phyloP scores from a whole-genome alignment of 2,329 filamentous ascomycete species.

The Aspergillus sergii region DNA sequence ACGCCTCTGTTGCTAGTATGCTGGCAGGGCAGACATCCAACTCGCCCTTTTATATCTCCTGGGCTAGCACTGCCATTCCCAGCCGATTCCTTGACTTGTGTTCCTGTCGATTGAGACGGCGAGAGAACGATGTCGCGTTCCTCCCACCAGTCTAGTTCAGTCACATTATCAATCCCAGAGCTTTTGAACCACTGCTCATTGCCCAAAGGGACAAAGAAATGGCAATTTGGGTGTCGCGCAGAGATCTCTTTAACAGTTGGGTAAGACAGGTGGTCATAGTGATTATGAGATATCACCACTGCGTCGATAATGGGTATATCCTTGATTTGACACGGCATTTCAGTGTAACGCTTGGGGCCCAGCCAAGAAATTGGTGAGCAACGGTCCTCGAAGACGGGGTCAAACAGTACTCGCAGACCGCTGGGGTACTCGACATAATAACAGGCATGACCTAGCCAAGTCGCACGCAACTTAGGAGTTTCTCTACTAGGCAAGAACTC shows the following conservation, averaged over 20 bases:
- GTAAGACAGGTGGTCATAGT: slow-evolving; percentile 90
- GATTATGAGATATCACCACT: slow-evolving; percentile 80
- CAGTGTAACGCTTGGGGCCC: slow-evolving; percentile 77
- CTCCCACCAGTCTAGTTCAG: slow-evolving; percentile 96
- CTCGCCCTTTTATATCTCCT: slow-evolving; percentile 65
- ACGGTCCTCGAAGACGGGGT: slow-evolving; percentile 87
- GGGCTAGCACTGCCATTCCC: slow-evolving; percentile 24
- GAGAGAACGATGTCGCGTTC: slow-evolving; percentile 72
- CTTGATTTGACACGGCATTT: slow-evolving; percentile 71
- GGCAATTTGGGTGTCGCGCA: slow-evolving; percentile 71
- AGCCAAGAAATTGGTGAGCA: slow-evolving; percentile 75
- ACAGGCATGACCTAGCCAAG: slow-evolving; percentile 94
- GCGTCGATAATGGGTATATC: slow-evolving; percentile 67
- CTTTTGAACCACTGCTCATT: slow-evolving; percentile 79
- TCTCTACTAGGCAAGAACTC: slow-evolving; percentile 65
- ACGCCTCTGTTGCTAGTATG: slow-evolving; percentile 72
- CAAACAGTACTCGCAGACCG: slow-evolving; percentile 86
- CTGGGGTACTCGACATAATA: slow-evolving; percentile 88
- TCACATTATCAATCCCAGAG: slow-evolving; percentile 73
- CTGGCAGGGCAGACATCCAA: slow-evolving; percentile 82
- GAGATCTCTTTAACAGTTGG: slow-evolving; percentile 72
- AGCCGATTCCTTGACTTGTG: slow-evolving; percentile 30
- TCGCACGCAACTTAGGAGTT: slow-evolving; percentile 70
- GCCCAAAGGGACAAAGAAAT: slow-evolving; percentile 86
- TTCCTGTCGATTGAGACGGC: slow-evolving; percentile 29